Conservation (phyloP, 805 yeast genomes). For the Henningerozyma blattae region DNA sequence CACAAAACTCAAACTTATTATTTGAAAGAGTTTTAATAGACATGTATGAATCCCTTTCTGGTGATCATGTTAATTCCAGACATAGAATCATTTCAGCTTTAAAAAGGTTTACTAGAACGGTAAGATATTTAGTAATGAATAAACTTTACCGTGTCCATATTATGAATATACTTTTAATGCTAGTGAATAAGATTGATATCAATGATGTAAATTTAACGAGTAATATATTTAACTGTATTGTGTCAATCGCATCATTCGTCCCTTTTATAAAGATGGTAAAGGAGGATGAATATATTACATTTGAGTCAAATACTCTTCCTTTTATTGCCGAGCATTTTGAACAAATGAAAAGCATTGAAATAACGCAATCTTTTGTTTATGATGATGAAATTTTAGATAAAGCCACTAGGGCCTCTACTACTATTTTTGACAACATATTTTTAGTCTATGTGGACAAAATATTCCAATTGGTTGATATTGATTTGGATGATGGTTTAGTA, state of each 20-base stretch:
- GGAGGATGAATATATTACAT: conserved; percentile 29
- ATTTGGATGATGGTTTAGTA: conserved; percentile 25
- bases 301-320: conserved; percentile 32
- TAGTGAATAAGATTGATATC: conserved; percentile 75
- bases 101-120: conserved; percentile 49
- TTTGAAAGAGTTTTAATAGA: conserved; percentile 50
- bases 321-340: conserved; percentile 57
- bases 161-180: conserved; percentile 56
- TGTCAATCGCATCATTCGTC: conserved; percentile 55
- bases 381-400: conserved; percentile 35
- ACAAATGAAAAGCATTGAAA: conserved; percentile 27
- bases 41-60: conserved; percentile 60
- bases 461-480: conserved; percentile 49
- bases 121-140: conserved; percentile 52
- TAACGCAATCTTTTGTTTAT: conserved; percentile 23
- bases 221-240: conserved; percentile 54
- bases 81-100: conserved; percentile 72
- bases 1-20: conserved; percentile 30
- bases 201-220: conserved; percentile 72
- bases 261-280: conserved; percentile 52
- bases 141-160: conserved; percentile 67
- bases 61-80: conserved; percentile 55
- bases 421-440: conserved; percentile 52
- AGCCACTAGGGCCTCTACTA: conserved; percentile 64
- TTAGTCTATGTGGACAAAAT: conserved; percentile 44